Evolutionary conservation across 2,329 filamentous ascomycete genomes (phyloP).

Genomic region (Ceratocystis destructans): DNA sequence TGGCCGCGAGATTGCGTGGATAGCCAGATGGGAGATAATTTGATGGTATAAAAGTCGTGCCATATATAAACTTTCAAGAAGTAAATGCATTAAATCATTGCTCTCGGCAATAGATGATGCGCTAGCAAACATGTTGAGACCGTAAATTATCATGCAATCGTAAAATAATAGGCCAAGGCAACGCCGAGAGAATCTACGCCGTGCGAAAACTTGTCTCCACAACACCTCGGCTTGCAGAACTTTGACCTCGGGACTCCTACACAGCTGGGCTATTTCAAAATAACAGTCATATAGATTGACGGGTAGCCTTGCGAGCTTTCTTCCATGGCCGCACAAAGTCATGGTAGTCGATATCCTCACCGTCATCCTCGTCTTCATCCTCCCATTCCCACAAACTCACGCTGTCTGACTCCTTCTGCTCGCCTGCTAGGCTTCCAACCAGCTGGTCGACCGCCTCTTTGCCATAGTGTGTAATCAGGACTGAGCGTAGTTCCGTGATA

Average conservation of each 20-base stretch:
- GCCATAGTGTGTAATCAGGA: conserved; percentile 14
- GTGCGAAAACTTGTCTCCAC: not conserved
- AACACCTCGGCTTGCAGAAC: not conserved
- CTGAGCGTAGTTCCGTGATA: conserved; percentile 7
- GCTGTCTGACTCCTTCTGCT: conserved; percentile 6
- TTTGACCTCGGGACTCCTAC: not conserved
- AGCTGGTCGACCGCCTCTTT: conserved; percentile 15
- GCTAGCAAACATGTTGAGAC: not conserved
- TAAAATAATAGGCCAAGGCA: conserved; percentile 4
- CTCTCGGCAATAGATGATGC: not conserved
- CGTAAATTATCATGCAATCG: not conserved
- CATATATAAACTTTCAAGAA: not conserved
- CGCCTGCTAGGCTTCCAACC: not conserved
- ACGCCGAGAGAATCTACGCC: not conserved
- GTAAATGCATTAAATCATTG: not conserved
- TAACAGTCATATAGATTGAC: not conserved
- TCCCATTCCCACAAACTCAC: conserved; percentile 18
- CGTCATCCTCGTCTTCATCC: conserved; percentile 14
- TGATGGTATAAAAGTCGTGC: conserved; percentile 23
- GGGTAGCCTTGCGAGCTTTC: conserved; percentile 14
- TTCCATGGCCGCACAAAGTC: conserved; percentile 19
- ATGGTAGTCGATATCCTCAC: conserved; percentile 18
- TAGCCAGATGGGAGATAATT: conserved; percentile 63
- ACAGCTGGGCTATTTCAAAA: not conserved
- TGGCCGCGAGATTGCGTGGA: conserved; percentile 63